Evolutionary conservation across 352 stramenopile species (phyloP).

Genomic region (Aphanomyces euteiches): DNA sequence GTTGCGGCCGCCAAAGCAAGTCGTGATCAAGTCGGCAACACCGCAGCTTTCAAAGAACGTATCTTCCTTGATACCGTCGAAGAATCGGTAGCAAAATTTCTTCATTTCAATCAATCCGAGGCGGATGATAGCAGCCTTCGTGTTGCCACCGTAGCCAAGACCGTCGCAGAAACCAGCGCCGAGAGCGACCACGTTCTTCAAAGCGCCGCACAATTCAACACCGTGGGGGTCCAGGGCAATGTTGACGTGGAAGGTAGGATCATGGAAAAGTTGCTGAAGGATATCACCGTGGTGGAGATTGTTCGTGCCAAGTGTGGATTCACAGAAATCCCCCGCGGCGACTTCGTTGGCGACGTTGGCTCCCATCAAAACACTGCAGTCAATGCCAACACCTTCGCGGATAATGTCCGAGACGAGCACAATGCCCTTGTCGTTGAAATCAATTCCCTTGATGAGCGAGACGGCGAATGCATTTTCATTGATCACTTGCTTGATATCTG

Average conservation of each 20-base stretch:
- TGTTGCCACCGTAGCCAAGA: slow-evolving; percentile 93
- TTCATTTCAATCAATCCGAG: slow-evolving; percentile 95
- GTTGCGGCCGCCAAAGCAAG: slow-evolving; percentile 97
- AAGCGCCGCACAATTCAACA: slow-evolving; percentile 93
- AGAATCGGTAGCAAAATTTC: slow-evolving; percentile 92
- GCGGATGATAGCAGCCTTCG: slow-evolving; percentile 95
- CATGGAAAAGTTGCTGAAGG: slow-evolving; percentile 72
- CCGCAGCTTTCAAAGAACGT: slow-evolving; percentile 97
- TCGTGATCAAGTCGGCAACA: slow-evolving; percentile 97
- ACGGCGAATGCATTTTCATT: slow-evolving; percentile 68
- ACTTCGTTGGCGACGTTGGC: slow-evolving; percentile 97
- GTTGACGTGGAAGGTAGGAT: slow-evolving; percentile 90
- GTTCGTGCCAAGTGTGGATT: slow-evolving; percentile 93
- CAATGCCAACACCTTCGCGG: slow-evolving; percentile 74
- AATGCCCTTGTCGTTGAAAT: slow-evolving; percentile 78
- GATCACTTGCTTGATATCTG: slow-evolving; percentile 82
- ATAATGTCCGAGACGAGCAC: slow-evolving; percentile 89
- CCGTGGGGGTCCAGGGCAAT: slow-evolving; percentile 90
- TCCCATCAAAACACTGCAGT: slow-evolving; percentile 94
- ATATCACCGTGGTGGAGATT: slow-evolving; percentile 66
- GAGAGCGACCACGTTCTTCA: slow-evolving; percentile 98
- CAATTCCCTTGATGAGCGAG: slow-evolving; percentile 90
- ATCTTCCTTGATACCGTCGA: slow-evolving; percentile 87
- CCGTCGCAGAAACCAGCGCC: slow-evolving; percentile 97
- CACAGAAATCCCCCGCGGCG: slow-evolving; percentile 92